A percentile compares a stretch with the other conserved stretches of the same genome.
Conservation (phyloP, 352 stramenopile species). For the Globisporangium megalacanthum region DNA sequence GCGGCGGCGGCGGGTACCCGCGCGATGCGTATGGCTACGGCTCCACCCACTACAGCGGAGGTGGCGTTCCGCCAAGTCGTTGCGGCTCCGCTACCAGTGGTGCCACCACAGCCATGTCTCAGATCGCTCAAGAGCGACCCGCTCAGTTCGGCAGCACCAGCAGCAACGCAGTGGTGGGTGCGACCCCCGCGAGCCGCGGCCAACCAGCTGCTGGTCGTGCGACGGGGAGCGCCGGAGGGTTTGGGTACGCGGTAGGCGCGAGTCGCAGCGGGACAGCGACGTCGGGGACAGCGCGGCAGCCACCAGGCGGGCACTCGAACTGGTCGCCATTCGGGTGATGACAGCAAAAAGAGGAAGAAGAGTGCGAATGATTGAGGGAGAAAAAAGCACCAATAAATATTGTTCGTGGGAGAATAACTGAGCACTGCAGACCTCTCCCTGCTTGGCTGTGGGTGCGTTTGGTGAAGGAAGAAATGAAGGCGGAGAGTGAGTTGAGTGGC, state of each 20-base stretch:
- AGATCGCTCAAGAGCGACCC: constrained; percentile 2
- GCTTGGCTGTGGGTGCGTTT: not conserved
- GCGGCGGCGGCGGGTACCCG: not conserved
- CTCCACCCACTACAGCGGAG: not conserved
- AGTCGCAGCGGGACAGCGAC: constrained; percentile 4
- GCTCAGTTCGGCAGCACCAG: too few species aligned
- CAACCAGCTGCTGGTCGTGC: constrained; percentile 3
- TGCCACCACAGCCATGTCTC: constrained; percentile 2
- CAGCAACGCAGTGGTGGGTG: constrained; percentile 4
- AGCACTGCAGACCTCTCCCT: too few species aligned
- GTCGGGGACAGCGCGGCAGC: constrained; percentile 28
- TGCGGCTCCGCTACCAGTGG: not conserved
- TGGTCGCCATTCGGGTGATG: constrained; percentile 42
- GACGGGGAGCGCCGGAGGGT: not conserved
- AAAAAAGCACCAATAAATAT: constrained; percentile 1
- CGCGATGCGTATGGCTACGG: not conserved
- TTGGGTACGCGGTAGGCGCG: not conserved
- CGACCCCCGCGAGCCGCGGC: constrained; percentile 10
- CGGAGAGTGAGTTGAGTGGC: too few species aligned
- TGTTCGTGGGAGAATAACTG: not conserved
- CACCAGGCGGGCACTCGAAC: constrained; percentile 55
- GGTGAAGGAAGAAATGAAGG: too few species aligned
- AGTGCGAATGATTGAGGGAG: not conserved
- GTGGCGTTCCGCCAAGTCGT: not conserved
- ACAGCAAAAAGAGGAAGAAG: not conserved